Conservation (phyloP, 345 rosid species). For the Gossypium longicalyx region DNA sequence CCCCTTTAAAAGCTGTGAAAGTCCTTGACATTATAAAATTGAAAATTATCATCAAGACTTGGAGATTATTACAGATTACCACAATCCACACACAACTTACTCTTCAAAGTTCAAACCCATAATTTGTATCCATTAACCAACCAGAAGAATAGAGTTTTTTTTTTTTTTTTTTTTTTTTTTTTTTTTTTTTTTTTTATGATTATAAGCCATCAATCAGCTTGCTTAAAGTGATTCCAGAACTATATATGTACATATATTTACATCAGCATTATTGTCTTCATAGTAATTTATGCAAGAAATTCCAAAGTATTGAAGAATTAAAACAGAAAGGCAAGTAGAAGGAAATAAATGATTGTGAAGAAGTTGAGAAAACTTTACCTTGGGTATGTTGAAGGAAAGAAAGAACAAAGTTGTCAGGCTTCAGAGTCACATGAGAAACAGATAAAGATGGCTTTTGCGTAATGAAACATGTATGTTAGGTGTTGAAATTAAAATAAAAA, state of each 20-base stretch:
- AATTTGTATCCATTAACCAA: not conserved
- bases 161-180: not conserved
- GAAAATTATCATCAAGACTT: not conserved
- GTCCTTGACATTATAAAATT: not conserved
- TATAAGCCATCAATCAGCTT: too few species aligned
- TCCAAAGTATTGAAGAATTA: not conserved
- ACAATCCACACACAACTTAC: not conserved
- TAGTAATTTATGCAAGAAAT: not conserved
- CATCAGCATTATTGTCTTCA: not conserved
- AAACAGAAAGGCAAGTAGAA: not conserved
- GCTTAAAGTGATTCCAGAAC: not conserved
- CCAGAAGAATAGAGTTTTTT: not conserved
- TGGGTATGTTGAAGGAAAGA: slow-evolving; percentile 3
- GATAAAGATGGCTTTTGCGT: not conserved
- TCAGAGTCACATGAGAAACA: not conserved
- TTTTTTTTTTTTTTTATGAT: not conserved
- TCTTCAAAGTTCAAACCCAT: not conserved
- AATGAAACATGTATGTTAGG: not conserved
- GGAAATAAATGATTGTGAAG: not conserved
- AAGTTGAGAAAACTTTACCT: not conserved
- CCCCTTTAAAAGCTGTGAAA: not conserved
- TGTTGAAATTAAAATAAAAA: too few species aligned
- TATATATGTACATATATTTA: not conserved
- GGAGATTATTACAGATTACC: not conserved
- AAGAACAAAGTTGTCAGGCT: not conserved